These are phyloP conservation scores for Lasiodiplodia citricola DNA, from an alignment of 2,329 filamentous ascomycete genomes.

Conservation along the genomic window DNA sequence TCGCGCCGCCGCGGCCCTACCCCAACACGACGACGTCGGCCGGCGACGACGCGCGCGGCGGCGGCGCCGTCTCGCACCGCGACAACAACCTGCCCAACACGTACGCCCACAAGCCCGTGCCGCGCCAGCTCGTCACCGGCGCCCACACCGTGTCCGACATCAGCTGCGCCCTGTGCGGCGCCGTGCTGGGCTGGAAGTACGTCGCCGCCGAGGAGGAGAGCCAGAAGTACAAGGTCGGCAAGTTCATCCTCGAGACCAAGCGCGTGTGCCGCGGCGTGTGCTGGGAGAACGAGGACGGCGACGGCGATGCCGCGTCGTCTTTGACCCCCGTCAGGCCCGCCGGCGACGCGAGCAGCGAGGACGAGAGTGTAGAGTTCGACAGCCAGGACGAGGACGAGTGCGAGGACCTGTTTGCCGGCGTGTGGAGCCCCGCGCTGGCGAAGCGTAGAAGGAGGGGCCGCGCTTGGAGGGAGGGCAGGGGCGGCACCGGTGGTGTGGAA, in stretches of 20 bases:
- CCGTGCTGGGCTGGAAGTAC: slow-evolving; percentile 68
- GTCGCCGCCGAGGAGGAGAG: slow-evolving; percentile 65
- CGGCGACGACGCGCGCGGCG: slow-evolving; percentile 14
- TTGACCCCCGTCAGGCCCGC: not conserved
- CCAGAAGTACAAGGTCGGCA: slow-evolving; percentile 70
- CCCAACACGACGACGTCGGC: slow-evolving; percentile 15
- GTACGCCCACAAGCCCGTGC: slow-evolving; percentile 59
- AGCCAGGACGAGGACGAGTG: slow-evolving; percentile 71
- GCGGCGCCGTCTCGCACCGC: slow-evolving; percentile 29
- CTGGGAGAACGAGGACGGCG: slow-evolving; percentile 55
- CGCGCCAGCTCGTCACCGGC: slow-evolving; percentile 66
- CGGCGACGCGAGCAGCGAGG: slow-evolving; percentile 22
- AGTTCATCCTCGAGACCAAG: slow-evolving; percentile 68
- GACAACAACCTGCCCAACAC: slow-evolving; percentile 61
- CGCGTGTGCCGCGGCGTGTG: slow-evolving; percentile 55
- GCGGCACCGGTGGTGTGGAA: slow-evolving; percentile 14
- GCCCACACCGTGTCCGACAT: slow-evolving; percentile 67
- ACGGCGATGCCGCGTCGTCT: slow-evolving; percentile 2
- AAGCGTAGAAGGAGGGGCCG: slow-evolving; percentile 46
- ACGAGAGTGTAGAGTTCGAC: slow-evolving; percentile 62
- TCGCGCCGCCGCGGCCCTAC: slow-evolving; percentile 49
- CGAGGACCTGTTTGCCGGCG: slow-evolving; percentile 67
- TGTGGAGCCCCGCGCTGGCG: slow-evolving; percentile 64
- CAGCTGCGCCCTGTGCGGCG: slow-evolving; percentile 61
- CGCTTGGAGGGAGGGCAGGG: slow-evolving; percentile 24